phyloP scores from a whole-genome alignment of 306 rosid species.

The Casuarina cunninghamiana region DNA sequence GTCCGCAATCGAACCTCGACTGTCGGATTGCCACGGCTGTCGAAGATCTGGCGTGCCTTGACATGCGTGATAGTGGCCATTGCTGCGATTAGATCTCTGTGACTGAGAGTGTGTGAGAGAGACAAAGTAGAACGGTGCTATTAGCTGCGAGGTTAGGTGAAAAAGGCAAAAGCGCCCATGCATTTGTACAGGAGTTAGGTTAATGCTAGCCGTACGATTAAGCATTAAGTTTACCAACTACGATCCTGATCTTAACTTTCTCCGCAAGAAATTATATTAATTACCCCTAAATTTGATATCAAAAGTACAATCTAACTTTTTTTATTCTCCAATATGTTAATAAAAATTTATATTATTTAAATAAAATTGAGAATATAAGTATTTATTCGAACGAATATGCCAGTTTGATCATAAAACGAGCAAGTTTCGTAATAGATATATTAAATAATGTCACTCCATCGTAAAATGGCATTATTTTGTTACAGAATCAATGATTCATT shows the following conservation, averaged over 20 bases:
- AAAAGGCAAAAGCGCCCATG: neutral
- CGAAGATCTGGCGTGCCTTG: constrained; percentile 96
- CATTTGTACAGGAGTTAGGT: constrained; percentile 25
- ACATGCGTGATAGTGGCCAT: constrained; percentile 67
- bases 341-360: too few relatives aligned
- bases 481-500: too few relatives aligned
- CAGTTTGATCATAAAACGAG: too few relatives aligned
- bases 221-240: constrained; percentile 1
- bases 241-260: constrained; percentile 12
- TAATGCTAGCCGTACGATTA: constrained; percentile 36
- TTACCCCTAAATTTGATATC: too few relatives aligned
- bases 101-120: neutral
- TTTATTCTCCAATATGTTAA: too few relatives aligned
- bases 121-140: neutral
- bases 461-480: too few relatives aligned
- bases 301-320: too few relatives aligned
- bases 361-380: too few relatives aligned
- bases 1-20: constrained; percentile 62
- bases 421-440: too few relatives aligned
- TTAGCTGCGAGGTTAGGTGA: neutral
- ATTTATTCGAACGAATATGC: too few relatives aligned
- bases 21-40: constrained; percentile 99
- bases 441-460: too few relatives aligned
- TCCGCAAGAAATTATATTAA: neutral
- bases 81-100: constrained; percentile 22